Evolutionary conservation across 345 rosid genomes (phyloP).

Genomic region (Salix suchowensis): DNA sequence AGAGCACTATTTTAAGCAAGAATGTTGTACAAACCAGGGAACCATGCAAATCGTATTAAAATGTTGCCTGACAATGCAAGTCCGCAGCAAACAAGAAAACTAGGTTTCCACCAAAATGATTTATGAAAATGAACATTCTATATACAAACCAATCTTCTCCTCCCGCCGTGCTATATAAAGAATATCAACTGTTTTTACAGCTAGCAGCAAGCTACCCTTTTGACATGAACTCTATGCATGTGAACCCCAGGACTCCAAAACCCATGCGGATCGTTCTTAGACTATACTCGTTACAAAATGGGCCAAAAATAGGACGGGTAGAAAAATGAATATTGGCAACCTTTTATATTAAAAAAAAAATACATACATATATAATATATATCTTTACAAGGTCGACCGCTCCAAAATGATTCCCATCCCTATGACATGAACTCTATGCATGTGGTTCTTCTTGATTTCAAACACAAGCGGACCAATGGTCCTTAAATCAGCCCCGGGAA

Average conservation of each 20-base stretch:
- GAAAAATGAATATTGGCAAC: constrained; percentile 8
- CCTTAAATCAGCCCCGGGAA: not conserved
- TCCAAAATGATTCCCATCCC: constrained; percentile 8
- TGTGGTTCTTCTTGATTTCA: not conserved
- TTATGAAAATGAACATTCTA: not conserved
- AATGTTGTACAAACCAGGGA: no score
- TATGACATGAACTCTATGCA: not conserved
- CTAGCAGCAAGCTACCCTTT: not conserved
- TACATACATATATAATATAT: not conserved
- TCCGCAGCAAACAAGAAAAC: not conserved
- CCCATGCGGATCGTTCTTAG: not conserved
- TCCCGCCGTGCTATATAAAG: constrained; percentile 8
- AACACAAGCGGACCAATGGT: not conserved
- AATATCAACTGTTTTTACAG: constrained; percentile 14
- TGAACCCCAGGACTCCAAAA: not conserved
- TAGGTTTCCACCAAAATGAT: not conserved
- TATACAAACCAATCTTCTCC: constrained; percentile 5
- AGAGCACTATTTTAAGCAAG: no score
- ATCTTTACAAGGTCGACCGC: constrained; percentile 12
- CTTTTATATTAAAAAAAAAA: not conserved
- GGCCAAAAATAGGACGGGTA: not conserved
- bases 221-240: no score
- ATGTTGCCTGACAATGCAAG: no score
- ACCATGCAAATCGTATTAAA: no score
- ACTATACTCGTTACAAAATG: constrained; percentile 17